Conservation (phyloP, 2,329 filamentous ascomycete species). For the Phialophora expanda region DNA sequence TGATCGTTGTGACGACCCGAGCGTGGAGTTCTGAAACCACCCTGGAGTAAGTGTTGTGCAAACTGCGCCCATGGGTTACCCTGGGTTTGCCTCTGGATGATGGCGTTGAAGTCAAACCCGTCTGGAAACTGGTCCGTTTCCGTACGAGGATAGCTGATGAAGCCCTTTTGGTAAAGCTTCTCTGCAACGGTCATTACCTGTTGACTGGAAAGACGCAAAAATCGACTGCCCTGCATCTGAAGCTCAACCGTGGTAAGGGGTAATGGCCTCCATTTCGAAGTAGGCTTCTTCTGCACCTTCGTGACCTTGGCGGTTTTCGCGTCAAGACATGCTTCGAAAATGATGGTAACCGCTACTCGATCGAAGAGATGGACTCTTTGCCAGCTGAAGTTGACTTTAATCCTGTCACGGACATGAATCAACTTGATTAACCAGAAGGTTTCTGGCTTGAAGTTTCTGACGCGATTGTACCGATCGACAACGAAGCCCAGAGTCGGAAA, state of each 20-base stretch:
- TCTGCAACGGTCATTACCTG: conserved; percentile 87
- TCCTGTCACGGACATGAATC: conserved; percentile 74
- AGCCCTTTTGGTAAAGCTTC: conserved; percentile 86
- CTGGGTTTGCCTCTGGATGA: conserved; percentile 83
- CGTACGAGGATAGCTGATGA: conserved; percentile 96
- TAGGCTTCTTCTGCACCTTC: conserved; percentile 87
- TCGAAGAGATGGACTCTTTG: conserved; percentile 83
- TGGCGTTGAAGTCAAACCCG: conserved; percentile 78
- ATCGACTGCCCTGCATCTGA: conserved; percentile 90
- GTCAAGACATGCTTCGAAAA: conserved; percentile 82
- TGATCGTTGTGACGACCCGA: conserved; percentile 90
- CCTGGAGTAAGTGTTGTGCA: conserved; percentile 67
- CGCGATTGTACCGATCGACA: conserved; percentile 91
- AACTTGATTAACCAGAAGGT: conserved; percentile 92
- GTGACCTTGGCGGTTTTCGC: conserved; percentile 79
- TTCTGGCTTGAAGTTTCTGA: conserved; percentile 92
- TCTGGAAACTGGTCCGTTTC: conserved; percentile 95
- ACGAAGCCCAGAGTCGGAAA: conserved; percentile 97
- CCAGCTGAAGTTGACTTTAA: conserved; percentile 86
- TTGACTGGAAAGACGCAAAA: conserved; percentile 88
- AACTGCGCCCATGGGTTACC: conserved; percentile 80
- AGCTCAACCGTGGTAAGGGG: conserved; percentile 94
- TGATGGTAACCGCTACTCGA: conserved; percentile 75
- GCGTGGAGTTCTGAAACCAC: conserved; percentile 79
- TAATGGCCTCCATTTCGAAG: conserved; percentile 90